Evolutionary conservation across 2,329 filamentous ascomycete species (phyloP).

Genomic region (Penicillium griseofulvum): DNA sequence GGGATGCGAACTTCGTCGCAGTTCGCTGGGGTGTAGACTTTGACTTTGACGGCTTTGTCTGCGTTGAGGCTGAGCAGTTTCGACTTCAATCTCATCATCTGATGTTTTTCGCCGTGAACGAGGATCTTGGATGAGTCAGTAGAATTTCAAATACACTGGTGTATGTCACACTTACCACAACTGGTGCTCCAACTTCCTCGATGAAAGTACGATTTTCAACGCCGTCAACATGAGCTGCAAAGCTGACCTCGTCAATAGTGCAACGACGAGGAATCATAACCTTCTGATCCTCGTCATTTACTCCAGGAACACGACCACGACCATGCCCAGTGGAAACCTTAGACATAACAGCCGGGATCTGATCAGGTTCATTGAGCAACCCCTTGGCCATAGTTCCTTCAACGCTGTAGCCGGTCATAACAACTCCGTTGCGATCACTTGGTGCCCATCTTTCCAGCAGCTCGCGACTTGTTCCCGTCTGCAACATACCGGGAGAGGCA

Average conservation of each 20-base stretch:
- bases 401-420: conserved; percentile 97
- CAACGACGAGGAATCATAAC: conserved; percentile 89
- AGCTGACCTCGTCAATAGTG: conserved; percentile 90
- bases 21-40: conserved; percentile 91
- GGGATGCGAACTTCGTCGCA: conserved; percentile 93
- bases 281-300: conserved; percentile 70
- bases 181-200: conserved; percentile 85
- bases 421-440: conserved; percentile 93
- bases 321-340: conserved; percentile 53
- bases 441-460: conserved; percentile 94
- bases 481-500: conserved; percentile 95
- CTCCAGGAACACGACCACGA: conserved; percentile 61
- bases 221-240: conserved; percentile 94
- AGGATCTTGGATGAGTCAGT: conserved; percentile 63
- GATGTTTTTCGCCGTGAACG: conserved; percentile 94
- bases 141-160: neutral
- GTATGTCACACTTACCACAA: conserved; percentile 67
- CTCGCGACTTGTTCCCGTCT: conserved; percentile 91
- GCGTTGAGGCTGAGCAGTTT: conserved; percentile 91
- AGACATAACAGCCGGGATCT: conserved; percentile 92
- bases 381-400: conserved; percentile 98
- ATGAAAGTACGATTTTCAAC: conserved; percentile 96
- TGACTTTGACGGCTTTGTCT: conserved; percentile 74
- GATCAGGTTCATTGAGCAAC: conserved; percentile 90
- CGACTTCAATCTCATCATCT: conserved; percentile 96